Percentiles rank a stretch among this genome's conserved stretches.
Conservation (phyloP, 2,329 filamentous ascomycete genomes). For the Stagonosporopsis vannaccii region DNA sequence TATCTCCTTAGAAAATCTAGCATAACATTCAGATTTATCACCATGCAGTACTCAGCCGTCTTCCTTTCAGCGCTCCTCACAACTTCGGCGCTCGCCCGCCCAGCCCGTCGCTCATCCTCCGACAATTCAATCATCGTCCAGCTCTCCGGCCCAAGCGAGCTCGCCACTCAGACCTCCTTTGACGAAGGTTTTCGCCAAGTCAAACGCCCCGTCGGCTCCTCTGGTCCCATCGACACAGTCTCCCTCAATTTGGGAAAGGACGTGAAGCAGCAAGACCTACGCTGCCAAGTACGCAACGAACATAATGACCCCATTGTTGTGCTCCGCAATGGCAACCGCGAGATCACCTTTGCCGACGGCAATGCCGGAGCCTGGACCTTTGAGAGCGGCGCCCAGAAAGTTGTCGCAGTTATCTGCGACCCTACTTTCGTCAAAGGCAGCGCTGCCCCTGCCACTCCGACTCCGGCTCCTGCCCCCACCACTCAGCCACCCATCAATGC, state of each 20-base stretch:
- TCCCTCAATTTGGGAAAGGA: conserved; percentile 14
- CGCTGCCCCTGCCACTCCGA: not conserved
- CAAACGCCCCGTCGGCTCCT: conserved; percentile 1
- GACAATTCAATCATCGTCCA: conserved; percentile 13
- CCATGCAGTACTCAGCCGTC: conserved; percentile 25
- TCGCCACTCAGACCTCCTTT: conserved; percentile 16
- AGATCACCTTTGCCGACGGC: conserved; percentile 23
- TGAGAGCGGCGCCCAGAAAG: conserved; percentile 3
- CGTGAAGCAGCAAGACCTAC: conserved; percentile 21
- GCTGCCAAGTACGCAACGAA: conserved; percentile 20
- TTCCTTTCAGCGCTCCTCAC: conserved; percentile 20
- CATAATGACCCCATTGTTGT: conserved; percentile 16
- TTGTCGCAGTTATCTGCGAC: conserved; percentile 15
- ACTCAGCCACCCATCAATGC: conserved; percentile 5
- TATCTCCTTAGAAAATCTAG: conserved; percentile 3
- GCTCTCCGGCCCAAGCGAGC: conserved; percentile 10
- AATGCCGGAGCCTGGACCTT: conserved; percentile 8
- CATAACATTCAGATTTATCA: not conserved
- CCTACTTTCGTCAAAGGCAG: conserved; percentile 7
- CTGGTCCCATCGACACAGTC: conserved; percentile 21
- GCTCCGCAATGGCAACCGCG: conserved; percentile 17
- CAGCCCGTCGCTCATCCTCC: conserved; percentile 2
- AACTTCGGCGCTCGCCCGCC: conserved; percentile 17
- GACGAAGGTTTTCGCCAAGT: conserved; percentile 4
- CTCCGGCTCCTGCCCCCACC: not conserved